Conservation (phyloP, 768 basidiomycete genomes). For the Cantharellus cinnabarinus region DNA sequence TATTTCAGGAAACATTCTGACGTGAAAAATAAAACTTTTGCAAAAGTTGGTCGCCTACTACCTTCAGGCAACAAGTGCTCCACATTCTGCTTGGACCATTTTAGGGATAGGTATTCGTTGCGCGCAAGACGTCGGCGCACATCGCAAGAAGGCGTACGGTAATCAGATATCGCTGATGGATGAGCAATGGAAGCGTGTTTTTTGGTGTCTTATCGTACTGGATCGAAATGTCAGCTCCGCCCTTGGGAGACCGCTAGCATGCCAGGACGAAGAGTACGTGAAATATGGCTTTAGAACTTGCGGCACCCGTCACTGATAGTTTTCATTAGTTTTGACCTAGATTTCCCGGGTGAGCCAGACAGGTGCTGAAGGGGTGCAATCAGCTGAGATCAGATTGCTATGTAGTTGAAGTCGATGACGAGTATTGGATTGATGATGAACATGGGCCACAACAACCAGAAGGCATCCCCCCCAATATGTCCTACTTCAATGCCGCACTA, state of each 20-base stretch:
- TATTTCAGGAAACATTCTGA: too few relatives aligned
- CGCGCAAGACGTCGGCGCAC: constrained; percentile 60
- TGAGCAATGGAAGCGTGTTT: constrained; percentile 61
- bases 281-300: not conserved
- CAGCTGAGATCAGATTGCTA: not conserved
- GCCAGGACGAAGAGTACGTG: constrained; percentile 57
- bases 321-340: constrained; percentile 46
- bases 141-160: constrained; percentile 38
- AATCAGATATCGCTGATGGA: constrained; percentile 28
- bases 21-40: constrained; percentile 15
- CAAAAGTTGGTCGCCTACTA: constrained; percentile 28
- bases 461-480: constrained; percentile 31
- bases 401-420: constrained; percentile 51
- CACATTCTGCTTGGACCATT: constrained; percentile 36
- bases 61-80: constrained; percentile 25
- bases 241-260: constrained; percentile 46
- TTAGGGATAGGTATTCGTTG: constrained; percentile 47
- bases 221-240: constrained; percentile 17
- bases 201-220: constrained; percentile 26
- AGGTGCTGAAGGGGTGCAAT: not conserved
- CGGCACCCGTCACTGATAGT: not conserved
- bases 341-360: constrained; percentile 23
- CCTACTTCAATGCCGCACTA: constrained; percentile 36
- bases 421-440: constrained; percentile 35
- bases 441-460: constrained; percentile 44